Evolutionary conservation across 768 basidiomycete genomes (phyloP), one percentile per base, ranked within the genome.

Genomic region (Tephrocybe sp.): DNA sequence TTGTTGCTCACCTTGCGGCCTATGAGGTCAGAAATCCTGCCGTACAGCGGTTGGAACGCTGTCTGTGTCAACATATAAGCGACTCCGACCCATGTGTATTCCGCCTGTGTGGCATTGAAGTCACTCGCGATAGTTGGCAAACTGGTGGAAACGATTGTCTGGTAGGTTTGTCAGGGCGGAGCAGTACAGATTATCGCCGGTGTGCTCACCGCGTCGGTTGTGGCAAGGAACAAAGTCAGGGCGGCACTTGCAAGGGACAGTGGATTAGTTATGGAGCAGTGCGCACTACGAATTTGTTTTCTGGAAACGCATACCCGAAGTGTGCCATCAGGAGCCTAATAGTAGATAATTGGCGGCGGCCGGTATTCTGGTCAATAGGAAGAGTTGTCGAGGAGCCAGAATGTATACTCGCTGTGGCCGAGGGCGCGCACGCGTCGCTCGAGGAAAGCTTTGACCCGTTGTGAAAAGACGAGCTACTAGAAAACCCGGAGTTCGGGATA

Each of bases 11-110:
- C 91, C 78, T 86, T 91, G 41, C 90, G 78, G 26, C 91, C 91
- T 47, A 86, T 69, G 38, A 92, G 76, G 67, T 92, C 89, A 47
- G 89, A 90, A 35, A 92, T 67, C 60, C 80, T 80, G 47, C 87
- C 90, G 61, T 91, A 92, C 20, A 93, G 68, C 26, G 90, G 90
- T 61, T 93, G 90, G 54, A 84, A 85, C 22, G 87, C 88, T 0
- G 90, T 92, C 60, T 92, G 90, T 1, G 89, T 89, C 51, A 92
- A 77, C 79, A 92, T 81, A 60, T 93, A 93, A 13, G 87, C 77
- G 30, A 90, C 85, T 14, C 84, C 87, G 44, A 93, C 87, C 91
- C 91, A 93, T 19, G 85, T 88, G 62, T 92, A 93, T 61, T 91
- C 82, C 46, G 71, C 77, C 50, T 83, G 77, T 30, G 85, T 79